Evolutionary conservation across 805 yeast species (phyloP).

Genomic region (Millerozyma acaciae): DNA sequence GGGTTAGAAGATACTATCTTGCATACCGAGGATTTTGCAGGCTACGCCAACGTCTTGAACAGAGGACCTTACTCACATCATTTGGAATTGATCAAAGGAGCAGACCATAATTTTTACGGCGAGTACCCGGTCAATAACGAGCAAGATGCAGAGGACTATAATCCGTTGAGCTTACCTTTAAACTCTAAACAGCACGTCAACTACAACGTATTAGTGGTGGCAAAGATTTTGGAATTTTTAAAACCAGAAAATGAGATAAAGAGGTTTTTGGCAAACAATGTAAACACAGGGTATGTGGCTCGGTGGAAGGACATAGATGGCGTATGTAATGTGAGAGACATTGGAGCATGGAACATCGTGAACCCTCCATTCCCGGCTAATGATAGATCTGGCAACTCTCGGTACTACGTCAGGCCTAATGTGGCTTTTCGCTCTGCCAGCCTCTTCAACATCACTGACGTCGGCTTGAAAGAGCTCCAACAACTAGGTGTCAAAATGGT

Average conservation of each 20-base stretch:
- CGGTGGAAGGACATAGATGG: conserved; percentile 68
- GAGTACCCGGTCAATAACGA: conserved; percentile 30
- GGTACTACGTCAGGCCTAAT: conserved; percentile 48
- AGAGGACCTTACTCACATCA: conserved; percentile 48
- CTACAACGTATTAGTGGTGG: conserved; percentile 53
- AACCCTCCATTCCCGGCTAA: conserved; percentile 20
- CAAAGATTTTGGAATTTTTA: conserved; percentile 47
- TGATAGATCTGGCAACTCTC: not conserved
- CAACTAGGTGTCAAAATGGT: conserved; percentile 48
- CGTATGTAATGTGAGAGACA: conserved; percentile 68
- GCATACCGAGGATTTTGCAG: conserved; percentile 58
- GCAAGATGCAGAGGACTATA: conserved; percentile 26
- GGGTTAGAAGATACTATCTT: conserved; percentile 67
- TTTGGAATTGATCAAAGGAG: conserved; percentile 55
- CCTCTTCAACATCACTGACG: conserved; percentile 46
- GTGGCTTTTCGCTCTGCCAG: conserved; percentile 62
- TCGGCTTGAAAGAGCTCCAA: conserved; percentile 42
- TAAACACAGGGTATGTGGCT: conserved; percentile 35
- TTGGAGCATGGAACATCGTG: conserved; percentile 66
- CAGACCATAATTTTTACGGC: conserved; percentile 83
- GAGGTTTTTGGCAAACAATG: conserved; percentile 45
- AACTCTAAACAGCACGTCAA: conserved; percentile 47
- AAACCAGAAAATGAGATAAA: conserved; percentile 43
- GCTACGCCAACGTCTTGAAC: conserved; percentile 54
- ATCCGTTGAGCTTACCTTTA: conserved; percentile 42